Evolutionary conservation across 1,284 basidiomycete species (phyloP), one percentile per base, ranked within the genome.

Genomic region (Cutaneotrichosporon sp.): DNA sequence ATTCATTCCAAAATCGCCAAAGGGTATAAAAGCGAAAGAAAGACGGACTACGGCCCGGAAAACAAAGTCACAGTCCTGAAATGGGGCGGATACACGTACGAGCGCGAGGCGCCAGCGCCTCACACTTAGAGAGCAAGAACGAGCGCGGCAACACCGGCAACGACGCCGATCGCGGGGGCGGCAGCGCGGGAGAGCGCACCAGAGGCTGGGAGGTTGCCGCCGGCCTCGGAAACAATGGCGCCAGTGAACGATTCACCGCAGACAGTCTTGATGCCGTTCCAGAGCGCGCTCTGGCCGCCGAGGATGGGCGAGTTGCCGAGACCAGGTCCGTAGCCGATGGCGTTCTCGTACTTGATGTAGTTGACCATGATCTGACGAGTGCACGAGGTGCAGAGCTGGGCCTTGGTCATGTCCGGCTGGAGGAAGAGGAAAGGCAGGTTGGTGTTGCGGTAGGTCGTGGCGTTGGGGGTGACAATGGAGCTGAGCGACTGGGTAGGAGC

Each of bases 401-500:
- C 65, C 29, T 78, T 73, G 44, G 79, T 33, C 69, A 82, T 77
- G 60, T 67, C 61, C 39, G 84, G 76, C 50, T 79, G 71, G 65
- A 88, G 80, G 83, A 87, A 84, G 61, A 94, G 77, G 86, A 90
- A 93, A 35, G 83, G 77, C 48, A 93, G 74, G 78, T 87, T 86
- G 71, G 79, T 79, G 32, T 66, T 51, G 54, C 75, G 65, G 79
- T 82, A 90, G 16, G 83, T 84, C 11, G 81, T 81, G 34, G 79
- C 74, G 78, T 91, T 87, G 58, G 88, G 87, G 49, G 74, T 71
- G 62, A 77, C 65, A 52, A 76, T 70, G 50, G 33, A 43, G 33
- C 44, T 35, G 26, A 31, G 16, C 29, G 46, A 32, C 35, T 27
- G 35, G 14, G 46, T 17, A 17, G 34, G 46, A 35, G 62, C 35